Conservation (phyloP, 305 asterid genomes). For the Fraxinus angustifolia region DNA sequence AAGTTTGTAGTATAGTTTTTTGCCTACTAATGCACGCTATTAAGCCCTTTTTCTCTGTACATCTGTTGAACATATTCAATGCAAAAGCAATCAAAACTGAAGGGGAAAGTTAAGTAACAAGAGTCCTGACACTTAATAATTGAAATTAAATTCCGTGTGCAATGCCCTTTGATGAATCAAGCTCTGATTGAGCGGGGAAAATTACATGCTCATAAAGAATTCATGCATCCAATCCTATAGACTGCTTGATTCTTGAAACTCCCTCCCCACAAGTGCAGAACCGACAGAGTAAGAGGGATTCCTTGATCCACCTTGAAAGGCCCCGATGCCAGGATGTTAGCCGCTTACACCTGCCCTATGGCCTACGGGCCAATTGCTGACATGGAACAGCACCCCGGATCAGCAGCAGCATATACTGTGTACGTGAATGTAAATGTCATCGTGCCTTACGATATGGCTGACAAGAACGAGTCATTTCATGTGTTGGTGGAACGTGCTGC, state of each 20-base stretch:
- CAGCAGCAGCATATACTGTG: background rate
- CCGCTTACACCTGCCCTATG: background rate
- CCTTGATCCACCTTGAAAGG: background rate
- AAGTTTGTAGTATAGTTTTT: background rate
- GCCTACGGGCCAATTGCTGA: background rate
- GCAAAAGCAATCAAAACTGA: background rate
- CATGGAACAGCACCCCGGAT: background rate
- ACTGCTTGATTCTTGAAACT: background rate
- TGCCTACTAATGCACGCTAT: background rate
- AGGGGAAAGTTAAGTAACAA: background rate
- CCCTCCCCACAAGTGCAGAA: background rate
- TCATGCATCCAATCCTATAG: background rate
- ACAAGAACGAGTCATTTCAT: background rate
- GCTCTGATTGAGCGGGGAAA: constrained; percentile 8
- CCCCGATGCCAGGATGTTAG: background rate
- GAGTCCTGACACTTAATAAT: background rate
- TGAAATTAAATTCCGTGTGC: constrained; percentile 35
- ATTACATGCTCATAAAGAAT: background rate
- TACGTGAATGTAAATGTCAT: background rate
- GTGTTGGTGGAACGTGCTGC: background rate
- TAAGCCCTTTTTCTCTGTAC: background rate
- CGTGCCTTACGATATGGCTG: background rate
- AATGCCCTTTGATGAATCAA: constrained; percentile 38
- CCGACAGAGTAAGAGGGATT: background rate
- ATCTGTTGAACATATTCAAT: background rate